These are phyloP conservation scores for Agroathelia rolfsii DNA, from an alignment of 1,284 basidiomycete genomes.

Conservation along the genomic window DNA sequence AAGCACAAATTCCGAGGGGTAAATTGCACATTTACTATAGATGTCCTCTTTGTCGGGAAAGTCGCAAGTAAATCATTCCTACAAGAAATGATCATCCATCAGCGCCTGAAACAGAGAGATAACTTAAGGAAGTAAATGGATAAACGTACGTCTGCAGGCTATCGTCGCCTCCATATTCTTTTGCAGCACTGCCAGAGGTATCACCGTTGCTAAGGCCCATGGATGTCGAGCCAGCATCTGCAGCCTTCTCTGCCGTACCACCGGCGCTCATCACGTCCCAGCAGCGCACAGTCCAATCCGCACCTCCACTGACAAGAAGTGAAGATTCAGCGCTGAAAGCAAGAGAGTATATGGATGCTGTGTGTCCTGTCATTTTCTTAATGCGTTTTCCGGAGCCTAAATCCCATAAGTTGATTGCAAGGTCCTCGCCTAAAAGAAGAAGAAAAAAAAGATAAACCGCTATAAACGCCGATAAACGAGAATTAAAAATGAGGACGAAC, in stretches of 20 bases:
- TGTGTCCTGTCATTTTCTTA: slow-evolving; percentile 97
- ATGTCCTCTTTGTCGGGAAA: slow-evolving; percentile 92
- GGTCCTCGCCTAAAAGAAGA: slow-evolving; percentile 65
- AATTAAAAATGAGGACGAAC: slow-evolving; percentile 33
- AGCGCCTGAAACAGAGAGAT: too few relatives aligned
- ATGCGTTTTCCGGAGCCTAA: slow-evolving; percentile 85
- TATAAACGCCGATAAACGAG: too few relatives aligned
- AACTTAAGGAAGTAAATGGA: too few relatives aligned
- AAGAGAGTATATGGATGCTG: slow-evolving; percentile 80
- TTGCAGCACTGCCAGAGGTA: slow-evolving; percentile 20
- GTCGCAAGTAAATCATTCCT: slow-evolving; percentile 84
- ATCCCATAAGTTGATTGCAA: slow-evolving; percentile 94
- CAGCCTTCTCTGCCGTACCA: slow-evolving; percentile 42
- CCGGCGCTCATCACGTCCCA: slow-evolving; percentile 92
- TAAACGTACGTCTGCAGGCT: slow-evolving; percentile 50
- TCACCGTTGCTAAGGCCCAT: slow-evolving; percentile 21
- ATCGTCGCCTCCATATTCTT: slow-evolving; percentile 44
- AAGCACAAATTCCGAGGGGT: slow-evolving; percentile 92
- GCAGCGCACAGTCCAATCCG: slow-evolving; percentile 91
- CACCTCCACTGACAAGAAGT: slow-evolving; percentile 79
- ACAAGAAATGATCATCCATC: slow-evolving; percentile 11
- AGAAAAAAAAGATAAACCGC: slow-evolving; percentile 5
- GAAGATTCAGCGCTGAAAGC: slow-evolving; percentile 89
- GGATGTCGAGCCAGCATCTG: slow-evolving; percentile 40
- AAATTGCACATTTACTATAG: slow-evolving; percentile 86